These are phyloP conservation scores for Teunomyces aglyptinius DNA, from an alignment of 805 yeast genomes.

Conservation along the genomic window DNA sequence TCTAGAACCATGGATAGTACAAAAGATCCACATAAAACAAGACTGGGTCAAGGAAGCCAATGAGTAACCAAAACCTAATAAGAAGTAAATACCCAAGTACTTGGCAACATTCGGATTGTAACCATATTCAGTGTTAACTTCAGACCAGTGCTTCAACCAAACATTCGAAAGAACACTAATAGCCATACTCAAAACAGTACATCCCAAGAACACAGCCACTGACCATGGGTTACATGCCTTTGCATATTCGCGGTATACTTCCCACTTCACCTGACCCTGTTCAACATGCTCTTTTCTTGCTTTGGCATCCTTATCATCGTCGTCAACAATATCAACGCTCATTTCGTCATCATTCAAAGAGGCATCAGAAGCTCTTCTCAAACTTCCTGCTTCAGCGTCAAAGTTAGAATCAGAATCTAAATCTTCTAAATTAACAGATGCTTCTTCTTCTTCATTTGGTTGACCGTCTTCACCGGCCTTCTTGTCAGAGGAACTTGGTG, in stretches of 20 bases:
- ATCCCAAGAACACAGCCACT: slow-evolving; percentile 55
- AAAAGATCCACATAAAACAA: slow-evolving; percentile 70
- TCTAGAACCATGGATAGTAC: slow-evolving; percentile 80
- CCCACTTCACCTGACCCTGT: slow-evolving; percentile 92
- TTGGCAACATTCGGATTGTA: slow-evolving; percentile 68
- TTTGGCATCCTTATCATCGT: slow-evolving; percentile 35
- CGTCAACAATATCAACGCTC: slow-evolving; percentile 30
- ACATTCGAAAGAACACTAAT: slow-evolving; percentile 69
- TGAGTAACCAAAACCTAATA: slow-evolving; percentile 70
- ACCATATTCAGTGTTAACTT: slow-evolving; percentile 68
- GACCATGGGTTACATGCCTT: slow-evolving; percentile 76
- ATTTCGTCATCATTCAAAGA: slow-evolving; percentile 42
- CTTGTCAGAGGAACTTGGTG: slow-evolving; percentile 13
- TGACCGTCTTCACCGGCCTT: slow-evolving; percentile 9
- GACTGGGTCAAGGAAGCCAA: slow-evolving; percentile 61
- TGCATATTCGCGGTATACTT: slow-evolving; percentile 78
- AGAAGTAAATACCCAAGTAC: slow-evolving; percentile 74
- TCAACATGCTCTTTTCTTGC: slow-evolving; percentile 76
- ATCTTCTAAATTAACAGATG: slow-evolving; percentile 21
- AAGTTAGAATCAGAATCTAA: slow-evolving; percentile 31
- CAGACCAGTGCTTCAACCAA: slow-evolving; percentile 98
- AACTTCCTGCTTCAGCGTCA: slow-evolving; percentile 24
- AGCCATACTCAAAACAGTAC: slow-evolving; percentile 58
- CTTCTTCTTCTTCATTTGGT: slow-evolving; percentile 10
- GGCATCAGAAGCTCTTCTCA: slow-evolving; percentile 66